Evolutionary conservation across 805 yeast species (phyloP), one percentile per base, ranked within the genome.

Genomic region (Yarrowia bubula): DNA sequence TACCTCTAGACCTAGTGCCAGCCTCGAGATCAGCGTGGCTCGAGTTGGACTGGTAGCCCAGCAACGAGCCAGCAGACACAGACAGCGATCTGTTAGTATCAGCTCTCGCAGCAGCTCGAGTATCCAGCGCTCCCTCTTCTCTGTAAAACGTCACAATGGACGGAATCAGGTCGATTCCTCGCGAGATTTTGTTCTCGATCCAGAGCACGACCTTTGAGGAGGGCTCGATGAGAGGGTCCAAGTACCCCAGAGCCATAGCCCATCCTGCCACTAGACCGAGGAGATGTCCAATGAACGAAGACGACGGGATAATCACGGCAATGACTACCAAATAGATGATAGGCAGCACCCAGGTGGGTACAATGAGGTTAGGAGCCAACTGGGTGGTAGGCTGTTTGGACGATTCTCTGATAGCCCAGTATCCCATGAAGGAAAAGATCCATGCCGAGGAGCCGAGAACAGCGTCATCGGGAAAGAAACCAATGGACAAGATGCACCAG

Each of bases 391-490:
- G 62, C 47, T 55, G 43, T 7, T 37, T 55, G 35, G 70, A 66
- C 47, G 80, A 75, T 69, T 81, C 83, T 60, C 75, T 74, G 69
- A 81, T 83, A n/a, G 89, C 84, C 68, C 78, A 83, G 75, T 81
- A 88, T 3, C 86, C 84, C 66, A 84, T 71, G 70, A 90, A 82
- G 62, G 91, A 81, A 72, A 90, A 90, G 37, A 83, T 83, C 84
- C 92, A 83, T 0, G 87, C 96, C 61, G 90, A 73, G n/a, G 91
- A 81, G 1, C 96, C 96, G 17, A 86, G 75, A 1, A 85, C 86
- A 10, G 81, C 78, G 0, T 82, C 76, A 3, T 78, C 71, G 10
- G 89, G 88, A 67, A 78, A 85, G 14, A 88, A 76, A 0, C 76
- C 44, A 4, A 71, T 68, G 1, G 79, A 79, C 13, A 76, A 41